Conservation (phyloP, 116 monocot genomes). For the Trichopus zeylanicus region DNA sequence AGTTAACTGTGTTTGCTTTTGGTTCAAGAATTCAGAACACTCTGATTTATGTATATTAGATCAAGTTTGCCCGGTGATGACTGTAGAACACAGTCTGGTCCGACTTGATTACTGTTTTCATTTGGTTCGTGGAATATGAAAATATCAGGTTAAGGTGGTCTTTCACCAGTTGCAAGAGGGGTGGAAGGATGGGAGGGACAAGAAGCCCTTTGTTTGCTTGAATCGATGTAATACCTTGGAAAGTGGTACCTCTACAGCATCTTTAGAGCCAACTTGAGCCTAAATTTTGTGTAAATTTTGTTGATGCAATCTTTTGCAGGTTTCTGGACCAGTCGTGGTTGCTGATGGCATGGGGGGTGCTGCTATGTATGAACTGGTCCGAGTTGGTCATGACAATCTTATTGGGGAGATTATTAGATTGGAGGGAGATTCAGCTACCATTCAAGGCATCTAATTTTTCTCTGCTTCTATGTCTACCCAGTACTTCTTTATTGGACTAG, state of each 20-base stretch:
- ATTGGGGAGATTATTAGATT: conserved; percentile 98
- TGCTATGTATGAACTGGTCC: conserved; percentile 99
- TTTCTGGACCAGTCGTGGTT: conserved; percentile 96
- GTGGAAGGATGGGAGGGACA: not conserved
- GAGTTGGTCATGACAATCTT: conserved; percentile 97
- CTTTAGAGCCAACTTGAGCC: too few species aligned
- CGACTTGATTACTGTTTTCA: not conserved
- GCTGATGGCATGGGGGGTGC: conserved; percentile 99
- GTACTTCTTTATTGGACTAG: not conserved
- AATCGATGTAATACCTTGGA: not conserved
- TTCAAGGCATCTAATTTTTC: conserved; percentile 44
- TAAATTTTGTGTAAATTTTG: not conserved
- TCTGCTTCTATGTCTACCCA: not conserved
- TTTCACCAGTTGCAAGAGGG: not conserved
- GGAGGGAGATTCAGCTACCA: conserved; percentile 98
- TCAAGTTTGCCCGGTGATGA: not conserved
- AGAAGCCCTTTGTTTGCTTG: too few species aligned
- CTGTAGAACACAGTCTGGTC: too few species aligned
- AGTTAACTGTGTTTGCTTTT: not conserved
- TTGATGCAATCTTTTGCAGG: conserved; percentile 27
- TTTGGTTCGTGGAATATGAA: too few species aligned
- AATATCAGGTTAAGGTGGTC: too few species aligned
- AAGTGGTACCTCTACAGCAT: not conserved
- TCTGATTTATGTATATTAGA: not conserved
- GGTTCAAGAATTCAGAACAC: not conserved